These are phyloP conservation scores for Psilocybe tampanensis DNA, from an alignment of 768 basidiomycete genomes.

Conservation along the genomic window DNA sequence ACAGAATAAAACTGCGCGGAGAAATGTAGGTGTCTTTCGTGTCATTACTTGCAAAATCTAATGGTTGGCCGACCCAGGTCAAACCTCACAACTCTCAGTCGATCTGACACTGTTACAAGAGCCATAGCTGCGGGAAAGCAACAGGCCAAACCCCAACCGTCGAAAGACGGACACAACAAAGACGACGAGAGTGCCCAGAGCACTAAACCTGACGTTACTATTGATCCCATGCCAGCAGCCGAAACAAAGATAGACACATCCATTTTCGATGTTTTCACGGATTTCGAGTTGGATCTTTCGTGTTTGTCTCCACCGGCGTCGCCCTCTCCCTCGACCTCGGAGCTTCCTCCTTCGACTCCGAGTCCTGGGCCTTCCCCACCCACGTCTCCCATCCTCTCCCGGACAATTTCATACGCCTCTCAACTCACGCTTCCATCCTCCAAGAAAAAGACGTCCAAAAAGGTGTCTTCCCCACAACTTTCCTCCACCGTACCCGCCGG, in stretches of 20 bases:
- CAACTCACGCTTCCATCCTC: constrained; percentile 22
- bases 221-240: not conserved
- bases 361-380: constrained; percentile 26
- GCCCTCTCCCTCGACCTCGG: constrained; percentile 37
- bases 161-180: constrained; percentile 21
- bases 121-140: constrained; percentile 26
- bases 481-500: constrained; percentile 29
- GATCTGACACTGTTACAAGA: constrained; percentile 26
- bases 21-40: no score
- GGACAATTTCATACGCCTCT: constrained; percentile 38
- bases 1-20: constrained; percentile 6
- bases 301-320: constrained; percentile 45
- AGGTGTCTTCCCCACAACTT: constrained; percentile 28
- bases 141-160: constrained; percentile 15
- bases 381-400: constrained; percentile 34
- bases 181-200: constrained; percentile 28
- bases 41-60: no score
- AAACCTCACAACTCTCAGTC: constrained; percentile 12
- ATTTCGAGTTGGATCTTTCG: constrained; percentile 49
- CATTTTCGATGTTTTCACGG: constrained; percentile 44
- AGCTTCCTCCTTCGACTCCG: constrained; percentile 27
- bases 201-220: not conserved
- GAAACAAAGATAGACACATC: constrained; percentile 25
- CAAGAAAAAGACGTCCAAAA: constrained; percentile 25
- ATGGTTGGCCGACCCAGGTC: constrained; percentile 19